Percentiles rank a stretch among this genome's conserved stretches.
phyloP scores from a whole-genome alignment of 352 stramenopile genomes.

The Salisapilia sapeloensis region DNA sequence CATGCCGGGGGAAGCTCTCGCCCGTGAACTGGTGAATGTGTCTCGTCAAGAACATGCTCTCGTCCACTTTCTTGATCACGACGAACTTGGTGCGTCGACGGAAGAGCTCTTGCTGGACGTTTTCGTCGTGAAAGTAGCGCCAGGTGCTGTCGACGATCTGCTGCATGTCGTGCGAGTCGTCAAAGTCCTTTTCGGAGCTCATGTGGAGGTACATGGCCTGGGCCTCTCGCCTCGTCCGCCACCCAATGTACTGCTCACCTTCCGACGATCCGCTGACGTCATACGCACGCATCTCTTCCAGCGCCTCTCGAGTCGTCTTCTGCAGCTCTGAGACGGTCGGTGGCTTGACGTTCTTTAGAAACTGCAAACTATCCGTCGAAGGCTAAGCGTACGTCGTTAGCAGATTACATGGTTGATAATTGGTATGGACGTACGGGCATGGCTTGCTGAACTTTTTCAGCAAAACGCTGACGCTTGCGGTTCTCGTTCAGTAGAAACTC shows the following conservation, averaged over 20 bases:
- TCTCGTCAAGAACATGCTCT: slow-evolving; percentile 73
- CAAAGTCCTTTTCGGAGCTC: slow-evolving; percentile 57
- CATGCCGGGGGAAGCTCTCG: slow-evolving; percentile 70
- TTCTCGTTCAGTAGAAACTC: slow-evolving; percentile 77
- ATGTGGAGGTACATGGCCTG: slow-evolving; percentile 78
- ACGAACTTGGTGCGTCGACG: slow-evolving; percentile 69
- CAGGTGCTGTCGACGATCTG: slow-evolving; percentile 69
- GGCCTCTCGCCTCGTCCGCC: slow-evolving; percentile 67
- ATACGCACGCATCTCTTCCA: slow-evolving; percentile 73
- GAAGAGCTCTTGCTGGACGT: slow-evolving; percentile 49
- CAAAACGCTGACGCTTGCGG: slow-evolving; percentile 71
- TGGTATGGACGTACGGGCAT: slow-evolving; percentile 33
- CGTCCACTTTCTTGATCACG: slow-evolving; percentile 69
- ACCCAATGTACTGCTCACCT: slow-evolving; percentile 39
- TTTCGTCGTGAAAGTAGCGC: slow-evolving; percentile 56
- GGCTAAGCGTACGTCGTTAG: slow-evolving; percentile 11
- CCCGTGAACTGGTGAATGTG: slow-evolving; percentile 82
- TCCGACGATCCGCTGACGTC: slow-evolving; percentile 47
- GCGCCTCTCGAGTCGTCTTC: slow-evolving; percentile 54
- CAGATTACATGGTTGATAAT: neutral
- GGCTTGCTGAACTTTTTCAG: slow-evolving; percentile 73
- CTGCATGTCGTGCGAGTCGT: slow-evolving; percentile 37
- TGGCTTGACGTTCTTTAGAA: slow-evolving; percentile 81
- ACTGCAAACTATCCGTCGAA: slow-evolving; percentile 73
- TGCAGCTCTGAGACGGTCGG: slow-evolving; percentile 58